These are phyloP conservation scores for Tolypocladium ovalisporum DNA, from an alignment of 2,329 filamentous ascomycete genomes.

Conservation along the genomic window DNA sequence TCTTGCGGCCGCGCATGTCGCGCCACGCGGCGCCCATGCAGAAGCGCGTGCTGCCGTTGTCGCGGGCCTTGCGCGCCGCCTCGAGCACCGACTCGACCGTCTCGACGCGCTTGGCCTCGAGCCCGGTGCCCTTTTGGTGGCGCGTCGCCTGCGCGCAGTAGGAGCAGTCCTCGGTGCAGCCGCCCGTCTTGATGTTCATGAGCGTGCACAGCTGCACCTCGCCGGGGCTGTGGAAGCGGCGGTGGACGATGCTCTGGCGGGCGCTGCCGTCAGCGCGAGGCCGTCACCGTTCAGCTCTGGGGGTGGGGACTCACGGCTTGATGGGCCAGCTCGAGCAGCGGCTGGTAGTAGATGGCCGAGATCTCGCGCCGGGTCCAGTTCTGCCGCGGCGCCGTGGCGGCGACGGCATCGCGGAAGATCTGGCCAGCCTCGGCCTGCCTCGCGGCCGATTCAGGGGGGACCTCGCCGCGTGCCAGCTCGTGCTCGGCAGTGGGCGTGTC, in stretches of 20 bases:
- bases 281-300: neutral
- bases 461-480: neutral
- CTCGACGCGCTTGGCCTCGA: slow-evolving; percentile 70
- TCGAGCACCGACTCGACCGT: slow-evolving; percentile 71
- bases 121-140: slow-evolving; percentile 63
- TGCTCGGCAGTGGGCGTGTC: slow-evolving; percentile 5
- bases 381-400: slow-evolving; percentile 50
- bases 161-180: slow-evolving; percentile 84
- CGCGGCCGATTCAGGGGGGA: neutral
- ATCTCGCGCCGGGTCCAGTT: slow-evolving; percentile 79
- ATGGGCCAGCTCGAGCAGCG: slow-evolving; percentile 67
- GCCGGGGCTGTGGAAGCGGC: slow-evolving; percentile 73
- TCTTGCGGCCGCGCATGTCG: slow-evolving; percentile 86
- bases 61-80: slow-evolving; percentile 65
- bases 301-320: slow-evolving; percentile 47
- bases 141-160: slow-evolving; percentile 87
- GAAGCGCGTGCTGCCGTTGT: slow-evolving; percentile 81
- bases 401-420: slow-evolving; percentile 41
- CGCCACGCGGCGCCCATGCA: slow-evolving; percentile 94
- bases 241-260: slow-evolving; percentile 60
- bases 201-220: slow-evolving; percentile 87
- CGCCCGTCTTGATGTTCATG: slow-evolving; percentile 95
- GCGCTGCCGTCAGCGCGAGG: slow-evolving; percentile 1
- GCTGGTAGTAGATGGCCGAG: slow-evolving; percentile 68
- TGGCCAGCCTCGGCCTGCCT: slow-evolving; percentile 11